Percentiles rank a stretch among this genome's conserved stretches.
These are phyloP conservation scores for Melastoma candidum DNA, from an alignment of 441 rosid genomes.

Conservation along the genomic window DNA sequence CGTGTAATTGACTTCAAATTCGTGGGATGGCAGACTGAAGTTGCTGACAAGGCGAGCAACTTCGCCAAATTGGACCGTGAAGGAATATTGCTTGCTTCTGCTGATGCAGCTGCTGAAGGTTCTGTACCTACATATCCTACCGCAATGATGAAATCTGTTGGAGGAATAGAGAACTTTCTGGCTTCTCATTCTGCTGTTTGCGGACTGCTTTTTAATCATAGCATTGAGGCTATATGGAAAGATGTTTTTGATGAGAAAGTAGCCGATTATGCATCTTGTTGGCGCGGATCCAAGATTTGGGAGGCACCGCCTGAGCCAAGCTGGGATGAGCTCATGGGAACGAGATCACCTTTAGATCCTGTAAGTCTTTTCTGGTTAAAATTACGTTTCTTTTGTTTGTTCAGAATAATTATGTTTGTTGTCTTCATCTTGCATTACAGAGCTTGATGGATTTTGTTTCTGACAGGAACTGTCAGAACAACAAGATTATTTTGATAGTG, in stretches of 20 bases:
- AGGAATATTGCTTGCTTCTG: conserved; percentile 5
- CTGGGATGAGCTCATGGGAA: conserved; percentile 13
- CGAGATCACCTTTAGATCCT: conserved; percentile 20
- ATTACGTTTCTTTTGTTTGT: neutral
- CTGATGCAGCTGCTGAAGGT: conserved; percentile 15
- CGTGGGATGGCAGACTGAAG: conserved; percentile 40
- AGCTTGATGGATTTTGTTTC: conserved; percentile 19
- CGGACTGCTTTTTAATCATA: conserved; percentile 49
- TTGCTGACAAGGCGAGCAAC: conserved; percentile 16
- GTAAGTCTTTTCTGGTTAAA: conserved; percentile 20
- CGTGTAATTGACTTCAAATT: neutral
- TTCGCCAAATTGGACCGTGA: neutral
- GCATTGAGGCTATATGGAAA: conserved; percentile 89
- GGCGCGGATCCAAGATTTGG: conserved; percentile 79
- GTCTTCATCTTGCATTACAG: conserved; percentile 12
- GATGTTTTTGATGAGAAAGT: conserved; percentile 72
- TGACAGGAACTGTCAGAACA: conserved; percentile 31
- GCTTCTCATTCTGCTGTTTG: conserved; percentile 45
- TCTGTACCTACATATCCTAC: conserved; percentile 17
- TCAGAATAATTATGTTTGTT: neutral
- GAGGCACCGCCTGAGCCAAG: conserved; percentile 27
- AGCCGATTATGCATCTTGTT: conserved; percentile 39
- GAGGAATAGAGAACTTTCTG: conserved; percentile 66
- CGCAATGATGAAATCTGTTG: conserved; percentile 49
- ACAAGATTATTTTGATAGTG: conserved; percentile 25